These are phyloP conservation scores for Saururus chinensis DNA, from an alignment of 164 flowering plant species.

Conservation along the genomic window DNA sequence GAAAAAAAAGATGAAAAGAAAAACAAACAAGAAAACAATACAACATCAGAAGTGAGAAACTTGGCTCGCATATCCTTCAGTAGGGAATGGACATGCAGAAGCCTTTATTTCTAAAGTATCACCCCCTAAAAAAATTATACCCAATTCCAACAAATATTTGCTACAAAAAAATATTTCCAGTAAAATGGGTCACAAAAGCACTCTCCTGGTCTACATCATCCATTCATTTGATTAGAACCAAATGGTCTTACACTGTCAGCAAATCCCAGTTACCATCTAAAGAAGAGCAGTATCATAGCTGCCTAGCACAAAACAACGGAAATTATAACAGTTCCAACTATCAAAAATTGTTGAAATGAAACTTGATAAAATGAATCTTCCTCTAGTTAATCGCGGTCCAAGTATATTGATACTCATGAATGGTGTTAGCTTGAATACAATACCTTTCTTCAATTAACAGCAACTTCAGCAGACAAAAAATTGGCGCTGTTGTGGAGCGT, in stretches of 20 bases:
- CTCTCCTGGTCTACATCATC: too few relatives aligned
- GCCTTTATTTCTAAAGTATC: too few relatives aligned
- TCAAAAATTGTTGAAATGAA: not conserved
- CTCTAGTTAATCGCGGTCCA: not conserved
- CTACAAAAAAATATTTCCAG: too few relatives aligned
- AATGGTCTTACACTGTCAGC: not conserved
- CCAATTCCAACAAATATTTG: too few relatives aligned
- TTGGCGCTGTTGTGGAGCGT: constrained; percentile 23
- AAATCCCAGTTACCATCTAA: not conserved
- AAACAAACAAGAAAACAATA: too few relatives aligned
- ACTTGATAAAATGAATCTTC: too few relatives aligned
- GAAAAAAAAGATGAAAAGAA: too few relatives aligned
- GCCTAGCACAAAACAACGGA: not conserved
- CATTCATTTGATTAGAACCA: not conserved
- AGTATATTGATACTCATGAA: not conserved
- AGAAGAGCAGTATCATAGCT: not conserved
- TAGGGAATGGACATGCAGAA: too few relatives aligned
- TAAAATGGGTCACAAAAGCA: too few relatives aligned
- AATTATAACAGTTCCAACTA: not conserved
- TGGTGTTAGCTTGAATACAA: not conserved
- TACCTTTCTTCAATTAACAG: constrained; percentile 29
- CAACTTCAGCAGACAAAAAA: constrained; percentile 49
- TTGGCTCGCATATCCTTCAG: too few relatives aligned
- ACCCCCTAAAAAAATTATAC: too few relatives aligned
- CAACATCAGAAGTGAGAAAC: too few relatives aligned